A percentile compares a stretch with the other conserved stretches of the same genome.
phyloP scores from a whole-genome alignment of 768 basidiomycete species.

The Psilocybe subaeruginosa region DNA sequence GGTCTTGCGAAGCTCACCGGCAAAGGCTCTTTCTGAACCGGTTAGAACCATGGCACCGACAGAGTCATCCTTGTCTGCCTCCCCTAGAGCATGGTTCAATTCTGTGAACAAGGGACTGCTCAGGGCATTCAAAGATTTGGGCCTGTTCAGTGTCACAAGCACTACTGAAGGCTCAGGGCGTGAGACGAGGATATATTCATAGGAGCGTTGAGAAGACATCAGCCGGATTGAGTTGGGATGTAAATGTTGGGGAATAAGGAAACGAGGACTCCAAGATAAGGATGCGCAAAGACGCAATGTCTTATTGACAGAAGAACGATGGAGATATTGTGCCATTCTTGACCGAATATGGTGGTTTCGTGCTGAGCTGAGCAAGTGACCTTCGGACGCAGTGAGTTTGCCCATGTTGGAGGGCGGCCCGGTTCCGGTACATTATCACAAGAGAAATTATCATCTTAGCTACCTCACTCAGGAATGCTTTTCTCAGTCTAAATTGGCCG shows the following conservation, averaged over 20 bases:
- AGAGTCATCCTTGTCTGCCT: constrained; percentile 69
- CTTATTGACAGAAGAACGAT: constrained; percentile 17
- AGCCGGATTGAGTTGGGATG: constrained; percentile 32
- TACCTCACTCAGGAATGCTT: neutral
- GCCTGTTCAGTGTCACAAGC: constrained; percentile 89
- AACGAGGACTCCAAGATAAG: constrained; percentile 6
- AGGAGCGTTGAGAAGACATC: constrained; percentile 51
- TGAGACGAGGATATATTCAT: constrained; percentile 70
- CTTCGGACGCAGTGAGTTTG: neutral
- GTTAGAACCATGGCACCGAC: constrained; percentile 91
- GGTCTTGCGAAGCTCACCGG: constrained; percentile 58
- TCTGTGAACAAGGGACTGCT: constrained; percentile 79
- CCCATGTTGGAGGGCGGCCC: neutral
- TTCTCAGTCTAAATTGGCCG: constrained; percentile 1
- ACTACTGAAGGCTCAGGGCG: constrained; percentile 68
- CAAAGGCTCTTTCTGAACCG: constrained; percentile 91
- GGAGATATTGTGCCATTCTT: constrained; percentile 23
- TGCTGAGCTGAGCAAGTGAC: constrained; percentile 1
- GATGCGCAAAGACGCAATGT: constrained; percentile 11
- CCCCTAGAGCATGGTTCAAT: constrained; percentile 75
- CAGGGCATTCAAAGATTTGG: constrained; percentile 90
- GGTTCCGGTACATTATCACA: constrained; percentile 1
- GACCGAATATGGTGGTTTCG: constrained; percentile 1
- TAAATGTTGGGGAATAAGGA: constrained; percentile 5
- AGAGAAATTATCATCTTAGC: neutral